These are phyloP conservation scores for Leccinum longicurvipes DNA, from an alignment of 768 basidiomycete genomes.

Conservation along the genomic window DNA sequence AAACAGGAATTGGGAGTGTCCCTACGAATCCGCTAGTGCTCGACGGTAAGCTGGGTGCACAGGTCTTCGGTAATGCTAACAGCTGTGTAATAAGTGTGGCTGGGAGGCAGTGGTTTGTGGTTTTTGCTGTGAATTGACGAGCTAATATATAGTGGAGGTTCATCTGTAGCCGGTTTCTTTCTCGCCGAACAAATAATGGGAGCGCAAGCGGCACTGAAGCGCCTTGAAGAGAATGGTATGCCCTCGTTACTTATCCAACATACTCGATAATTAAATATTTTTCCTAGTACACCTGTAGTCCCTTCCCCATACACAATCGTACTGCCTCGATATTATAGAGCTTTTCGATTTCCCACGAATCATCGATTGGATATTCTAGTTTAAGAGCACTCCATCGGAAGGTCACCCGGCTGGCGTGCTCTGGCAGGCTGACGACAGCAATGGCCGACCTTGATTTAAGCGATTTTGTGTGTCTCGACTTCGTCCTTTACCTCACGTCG, in stretches of 20 bases:
- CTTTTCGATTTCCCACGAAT: conserved; percentile 9
- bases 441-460: too few relatives aligned
- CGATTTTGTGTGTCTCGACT: too few relatives aligned
- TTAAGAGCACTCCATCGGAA: background rate
- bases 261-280: background rate
- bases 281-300: background rate
- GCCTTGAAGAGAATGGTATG: conserved; percentile 1
- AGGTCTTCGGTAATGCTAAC: background rate
- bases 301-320: background rate
- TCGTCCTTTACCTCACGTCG: too few relatives aligned
- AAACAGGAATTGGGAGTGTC: background rate
- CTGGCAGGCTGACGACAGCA: conserved; percentile 13
- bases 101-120: conserved; percentile 10
- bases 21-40: background rate
- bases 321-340: background rate
- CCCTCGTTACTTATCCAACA: background rate
- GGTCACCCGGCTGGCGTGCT: background rate
- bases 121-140: conserved; percentile 18
- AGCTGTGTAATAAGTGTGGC: conserved; percentile 3
- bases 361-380: background rate
- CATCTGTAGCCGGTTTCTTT: background rate
- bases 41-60: background rate
- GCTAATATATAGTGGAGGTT: background rate
- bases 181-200: background rate
- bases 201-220: background rate